Conservation (phyloP, 2,329 filamentous ascomycete genomes). For the Venturia carpophila region DNA sequence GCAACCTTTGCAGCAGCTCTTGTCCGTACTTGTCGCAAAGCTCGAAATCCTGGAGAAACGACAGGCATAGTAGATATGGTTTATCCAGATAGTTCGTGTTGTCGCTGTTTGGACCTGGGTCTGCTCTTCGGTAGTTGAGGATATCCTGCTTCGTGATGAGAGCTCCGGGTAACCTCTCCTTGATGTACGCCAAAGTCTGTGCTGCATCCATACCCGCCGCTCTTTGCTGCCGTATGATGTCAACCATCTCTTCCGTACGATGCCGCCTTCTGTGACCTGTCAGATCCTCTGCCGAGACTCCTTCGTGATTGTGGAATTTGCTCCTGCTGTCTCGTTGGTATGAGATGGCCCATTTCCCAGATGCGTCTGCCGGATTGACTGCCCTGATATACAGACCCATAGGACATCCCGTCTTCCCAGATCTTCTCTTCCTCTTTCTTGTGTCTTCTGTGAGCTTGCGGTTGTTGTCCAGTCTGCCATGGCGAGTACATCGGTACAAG, state of each 20-base stretch:
- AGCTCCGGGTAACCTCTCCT: constrained; percentile 17
- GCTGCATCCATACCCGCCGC: constrained; percentile 17
- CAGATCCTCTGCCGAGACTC: constrained; percentile 13
- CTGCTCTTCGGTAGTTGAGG: constrained; percentile 16
- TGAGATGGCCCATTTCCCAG: constrained; percentile 16
- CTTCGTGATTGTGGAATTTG: constrained; percentile 19
- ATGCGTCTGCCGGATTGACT: constrained; percentile 10
- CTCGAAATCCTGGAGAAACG: constrained; percentile 17
- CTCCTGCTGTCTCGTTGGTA: constrained; percentile 17
- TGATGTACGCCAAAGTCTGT: constrained; percentile 18
- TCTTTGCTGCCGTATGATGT: constrained; percentile 15
- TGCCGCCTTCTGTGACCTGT: constrained; percentile 16
- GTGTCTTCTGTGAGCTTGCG: constrained; percentile 18
- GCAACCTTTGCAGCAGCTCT: constrained; percentile 12
- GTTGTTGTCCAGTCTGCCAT: constrained; percentile 19
- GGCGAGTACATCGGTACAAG: constrained; percentile 18
- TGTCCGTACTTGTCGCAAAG: constrained; percentile 8
- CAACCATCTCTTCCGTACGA: constrained; percentile 18
- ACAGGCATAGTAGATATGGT: constrained; percentile 14
- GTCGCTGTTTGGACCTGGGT: constrained; percentile 17
- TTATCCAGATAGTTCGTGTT: constrained; percentile 17
- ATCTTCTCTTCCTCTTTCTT: constrained; percentile 18
- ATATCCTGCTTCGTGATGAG: constrained; percentile 18
- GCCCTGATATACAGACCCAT: constrained; percentile 18
- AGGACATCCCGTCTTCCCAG: constrained; percentile 18